These are phyloP conservation scores for Candida tropicalis DNA, from an alignment of 1,139 yeast genomes.

Conservation along the genomic window DNA sequence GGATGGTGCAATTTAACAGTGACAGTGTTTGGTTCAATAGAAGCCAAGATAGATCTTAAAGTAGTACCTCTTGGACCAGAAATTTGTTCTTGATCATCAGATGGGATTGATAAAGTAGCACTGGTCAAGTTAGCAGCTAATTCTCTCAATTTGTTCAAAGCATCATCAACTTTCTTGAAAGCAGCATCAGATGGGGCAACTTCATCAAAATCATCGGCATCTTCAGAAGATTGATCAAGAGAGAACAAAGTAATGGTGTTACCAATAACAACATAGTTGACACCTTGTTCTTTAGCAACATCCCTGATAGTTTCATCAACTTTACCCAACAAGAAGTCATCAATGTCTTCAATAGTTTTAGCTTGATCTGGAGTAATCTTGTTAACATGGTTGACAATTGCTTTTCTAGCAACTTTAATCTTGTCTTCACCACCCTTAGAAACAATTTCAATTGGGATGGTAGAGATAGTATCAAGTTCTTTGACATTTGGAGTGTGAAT, in stretches of 20 bases:
- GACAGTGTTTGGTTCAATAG: slow-evolving; percentile 43
- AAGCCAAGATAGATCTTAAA: slow-evolving; percentile 49
- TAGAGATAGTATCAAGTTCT: slow-evolving; percentile 22
- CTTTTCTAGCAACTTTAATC: slow-evolving; percentile 54
- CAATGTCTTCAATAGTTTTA: slow-evolving; percentile 63
- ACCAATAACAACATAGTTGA: slow-evolving; percentile 59
- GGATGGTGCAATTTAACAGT: slow-evolving; percentile 44
- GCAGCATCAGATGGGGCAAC: slow-evolving; percentile 40
- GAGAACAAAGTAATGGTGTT: slow-evolving; percentile 44
- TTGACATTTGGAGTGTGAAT: slow-evolving; percentile 57
- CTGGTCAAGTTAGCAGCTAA: slow-evolving; percentile 57
- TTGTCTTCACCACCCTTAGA: slow-evolving; percentile 41
- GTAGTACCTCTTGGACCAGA: slow-evolving; percentile 62
- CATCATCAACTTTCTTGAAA: slow-evolving; percentile 40
- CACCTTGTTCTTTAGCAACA: slow-evolving; percentile 51
- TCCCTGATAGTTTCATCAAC: slow-evolving; percentile 48
- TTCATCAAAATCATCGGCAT: slow-evolving; percentile 45
- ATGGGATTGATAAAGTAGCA: slow-evolving; percentile 53
- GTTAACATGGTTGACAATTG: slow-evolving; percentile 74
- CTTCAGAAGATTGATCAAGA: slow-evolving; percentile 18
- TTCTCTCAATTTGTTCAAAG: slow-evolving; percentile 60
- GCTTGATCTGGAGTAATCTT: slow-evolving; percentile 69
- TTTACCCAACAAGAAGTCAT: slow-evolving; percentile 61
- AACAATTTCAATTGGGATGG: slow-evolving; percentile 48
- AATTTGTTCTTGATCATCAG: slow-evolving; percentile 59